A percentile compares a stretch with the other conserved stretches of the same genome.
Conservation (phyloP, 2,329 filamentous ascomycete genomes). For the Ceratocystis alfenasii region DNA sequence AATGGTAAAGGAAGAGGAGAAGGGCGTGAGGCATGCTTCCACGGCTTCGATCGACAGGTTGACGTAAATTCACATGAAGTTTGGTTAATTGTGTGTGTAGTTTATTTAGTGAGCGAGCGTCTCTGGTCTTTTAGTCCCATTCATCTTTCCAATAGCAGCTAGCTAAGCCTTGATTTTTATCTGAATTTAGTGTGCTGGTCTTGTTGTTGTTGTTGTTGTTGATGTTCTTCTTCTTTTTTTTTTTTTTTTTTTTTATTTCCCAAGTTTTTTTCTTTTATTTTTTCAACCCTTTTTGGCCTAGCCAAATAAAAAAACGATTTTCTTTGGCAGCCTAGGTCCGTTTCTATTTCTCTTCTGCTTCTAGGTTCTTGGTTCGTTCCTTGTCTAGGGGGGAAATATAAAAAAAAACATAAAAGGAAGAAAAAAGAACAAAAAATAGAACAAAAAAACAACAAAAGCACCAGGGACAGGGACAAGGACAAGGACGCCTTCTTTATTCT, state of each 20-base stretch:
- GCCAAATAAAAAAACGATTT: not conserved
- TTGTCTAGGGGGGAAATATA: not conserved
- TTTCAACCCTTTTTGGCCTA: not conserved
- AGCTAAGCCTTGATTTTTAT: not conserved
- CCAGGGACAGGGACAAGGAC: too few relatives aligned
- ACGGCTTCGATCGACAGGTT: not conserved
- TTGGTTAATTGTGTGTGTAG: not conserved
- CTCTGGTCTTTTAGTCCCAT: too few relatives aligned
- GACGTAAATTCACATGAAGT: not conserved
- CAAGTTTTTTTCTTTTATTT: too few relatives aligned
- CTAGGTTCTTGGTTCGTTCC: not conserved
- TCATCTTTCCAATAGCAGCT: too few relatives aligned
- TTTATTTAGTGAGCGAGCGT: not conserved
- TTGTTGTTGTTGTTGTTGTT: not conserved
- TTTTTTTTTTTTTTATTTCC: not conserved
- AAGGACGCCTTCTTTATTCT: not conserved
- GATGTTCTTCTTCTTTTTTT: too few relatives aligned
- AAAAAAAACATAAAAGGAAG: not conserved
- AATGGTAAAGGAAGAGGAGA: not conserved
- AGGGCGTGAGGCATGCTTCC: not conserved
- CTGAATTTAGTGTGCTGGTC: not conserved
- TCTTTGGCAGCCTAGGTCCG: not conserved
- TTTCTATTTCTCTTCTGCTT: conserved; percentile 2
- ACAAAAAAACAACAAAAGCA: not conserved
- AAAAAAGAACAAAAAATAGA: not conserved